Conservation (phyloP, 2,329 filamentous ascomycete genomes). For the Verticillium longisporum region DNA sequence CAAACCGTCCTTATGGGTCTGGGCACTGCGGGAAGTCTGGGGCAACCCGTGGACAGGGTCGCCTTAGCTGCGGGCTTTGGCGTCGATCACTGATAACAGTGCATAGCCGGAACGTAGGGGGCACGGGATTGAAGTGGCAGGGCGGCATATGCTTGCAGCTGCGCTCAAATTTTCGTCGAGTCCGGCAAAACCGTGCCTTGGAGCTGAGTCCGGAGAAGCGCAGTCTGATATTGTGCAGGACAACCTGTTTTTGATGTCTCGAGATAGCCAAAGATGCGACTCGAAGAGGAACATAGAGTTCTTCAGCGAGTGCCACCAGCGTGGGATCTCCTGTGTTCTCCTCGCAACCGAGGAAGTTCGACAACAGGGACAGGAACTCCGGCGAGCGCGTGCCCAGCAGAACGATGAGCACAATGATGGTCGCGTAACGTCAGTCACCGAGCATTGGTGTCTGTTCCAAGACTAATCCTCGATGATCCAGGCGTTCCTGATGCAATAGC, state of each 20-base stretch:
- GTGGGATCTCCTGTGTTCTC: not conserved
- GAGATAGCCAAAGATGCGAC: not conserved
- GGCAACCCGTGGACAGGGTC: not conserved
- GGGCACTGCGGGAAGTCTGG: not conserved
- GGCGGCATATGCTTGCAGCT: not conserved
- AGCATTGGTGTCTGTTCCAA: too few relatives aligned
- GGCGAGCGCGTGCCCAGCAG: not conserved
- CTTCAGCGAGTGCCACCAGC: not conserved
- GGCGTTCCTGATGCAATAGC: not conserved
- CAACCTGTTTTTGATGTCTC: not conserved
- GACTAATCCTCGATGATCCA: not conserved
- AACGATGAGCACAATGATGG: not conserved
- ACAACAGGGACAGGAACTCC: not conserved
- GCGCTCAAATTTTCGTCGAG: not conserved
- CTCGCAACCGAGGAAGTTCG: not conserved
- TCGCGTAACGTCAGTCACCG: not conserved
- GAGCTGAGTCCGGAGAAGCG: not conserved
- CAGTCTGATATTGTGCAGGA: not conserved
- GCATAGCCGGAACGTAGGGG: not conserved
- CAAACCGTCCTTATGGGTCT: not conserved
- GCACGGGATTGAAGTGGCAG: not conserved
- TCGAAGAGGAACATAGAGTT: not conserved
- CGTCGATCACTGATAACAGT: constrained; percentile 2
- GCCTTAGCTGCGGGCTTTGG: not conserved
- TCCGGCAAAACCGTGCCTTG: not conserved